Conservation (phyloP, 805 yeast species). For the Cyberlindnera maclurae region DNA sequence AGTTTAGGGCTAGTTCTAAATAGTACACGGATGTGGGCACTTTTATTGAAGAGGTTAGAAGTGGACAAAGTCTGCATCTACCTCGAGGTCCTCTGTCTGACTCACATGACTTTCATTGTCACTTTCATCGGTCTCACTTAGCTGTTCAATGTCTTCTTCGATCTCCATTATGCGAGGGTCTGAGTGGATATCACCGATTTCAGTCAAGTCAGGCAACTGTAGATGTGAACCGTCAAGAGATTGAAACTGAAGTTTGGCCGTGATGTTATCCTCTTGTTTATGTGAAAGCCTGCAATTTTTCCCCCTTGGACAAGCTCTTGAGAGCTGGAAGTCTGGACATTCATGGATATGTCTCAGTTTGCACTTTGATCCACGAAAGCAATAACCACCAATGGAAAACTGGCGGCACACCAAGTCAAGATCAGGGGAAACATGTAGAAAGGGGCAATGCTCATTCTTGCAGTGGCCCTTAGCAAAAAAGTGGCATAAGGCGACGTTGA, state of each 20-base stretch:
- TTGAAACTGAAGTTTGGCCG: slow-evolving; percentile 18
- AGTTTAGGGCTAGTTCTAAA: slow-evolving; percentile 6
- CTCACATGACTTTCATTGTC: slow-evolving; percentile 17
- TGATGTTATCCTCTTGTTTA: slow-evolving; percentile 24
- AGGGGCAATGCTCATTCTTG: slow-evolving; percentile 43
- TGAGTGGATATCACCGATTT: slow-evolving; percentile 8
- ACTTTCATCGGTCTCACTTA: slow-evolving; percentile 21
- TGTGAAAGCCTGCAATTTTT: slow-evolving; percentile 48
- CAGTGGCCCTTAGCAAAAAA: slow-evolving; percentile 44
- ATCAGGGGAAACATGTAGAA: slow-evolving; percentile 38
- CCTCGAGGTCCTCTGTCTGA: slow-evolving; percentile 11
- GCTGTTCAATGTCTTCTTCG: slow-evolving; percentile 8
- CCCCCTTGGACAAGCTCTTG: slow-evolving; percentile 51
- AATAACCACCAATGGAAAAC: slow-evolving; percentile 64
- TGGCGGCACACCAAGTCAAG: slow-evolving; percentile 50
- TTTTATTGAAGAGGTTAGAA: slow-evolving; percentile 7
- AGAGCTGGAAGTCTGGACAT: slow-evolving; percentile 67
- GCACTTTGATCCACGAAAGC: slow-evolving; percentile 54
- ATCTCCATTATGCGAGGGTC: slow-evolving; percentile 23
- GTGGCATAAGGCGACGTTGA: slow-evolving; percentile 54
- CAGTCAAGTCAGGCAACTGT: slow-evolving; percentile 20
- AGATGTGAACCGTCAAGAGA: slow-evolving; percentile 14
- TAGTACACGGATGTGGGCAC: too few relatives aligned
- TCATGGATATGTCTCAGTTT: slow-evolving; percentile 47
- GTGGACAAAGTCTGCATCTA: slow-evolving; percentile 23